Evolutionary conservation across 352 stramenopile genomes (phyloP).

Genomic region (Aphanomyces astaci): DNA sequence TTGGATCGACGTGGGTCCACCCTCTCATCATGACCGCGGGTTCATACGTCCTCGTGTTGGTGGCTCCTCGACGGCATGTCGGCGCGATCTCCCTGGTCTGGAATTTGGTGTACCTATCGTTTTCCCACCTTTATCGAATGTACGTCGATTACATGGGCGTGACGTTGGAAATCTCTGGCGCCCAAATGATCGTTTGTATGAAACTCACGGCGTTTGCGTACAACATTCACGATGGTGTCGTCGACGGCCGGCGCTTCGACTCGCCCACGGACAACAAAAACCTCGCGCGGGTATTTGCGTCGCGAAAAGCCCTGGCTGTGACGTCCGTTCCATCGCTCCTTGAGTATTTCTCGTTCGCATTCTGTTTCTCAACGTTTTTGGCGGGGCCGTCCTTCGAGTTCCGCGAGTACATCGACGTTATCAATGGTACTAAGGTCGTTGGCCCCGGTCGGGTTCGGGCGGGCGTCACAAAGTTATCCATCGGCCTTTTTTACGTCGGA

Average conservation of each 20-base stretch:
- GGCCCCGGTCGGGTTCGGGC: conserved; percentile 41
- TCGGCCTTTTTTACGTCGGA: conserved; percentile 56
- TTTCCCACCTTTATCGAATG: conserved; percentile 91
- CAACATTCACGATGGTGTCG: conserved; percentile 93
- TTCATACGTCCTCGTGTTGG: conserved; percentile 85
- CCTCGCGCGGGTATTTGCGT: conserved; percentile 9
- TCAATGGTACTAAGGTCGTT: conserved; percentile 51
- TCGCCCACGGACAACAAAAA: conserved; percentile 22
- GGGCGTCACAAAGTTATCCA: conserved; percentile 67
- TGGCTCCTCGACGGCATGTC: conserved; percentile 39
- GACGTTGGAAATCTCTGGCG: conserved; percentile 77
- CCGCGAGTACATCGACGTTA: conserved; percentile 85
- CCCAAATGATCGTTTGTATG: conserved; percentile 93
- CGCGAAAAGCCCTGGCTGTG: conserved; percentile 58
- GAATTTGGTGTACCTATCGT: conserved; percentile 90
- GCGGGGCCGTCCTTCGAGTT: conserved; percentile 94
- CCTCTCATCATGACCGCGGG: conserved; percentile 86
- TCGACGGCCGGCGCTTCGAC: conserved; percentile 36
- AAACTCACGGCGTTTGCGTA: conserved; percentile 97
- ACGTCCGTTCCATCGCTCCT: conserved; percentile 81
- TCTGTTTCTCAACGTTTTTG: conserved; percentile 94
- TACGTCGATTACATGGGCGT: conserved; percentile 94
- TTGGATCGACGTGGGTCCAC: conserved; percentile 89
- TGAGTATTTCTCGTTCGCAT: conserved; percentile 95
- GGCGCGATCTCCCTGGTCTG: conserved; percentile 89